Base-by-base conservation (phyloP, 768 basidiomycete genomes). In the Rhodocollybia butyracea region DNA sequence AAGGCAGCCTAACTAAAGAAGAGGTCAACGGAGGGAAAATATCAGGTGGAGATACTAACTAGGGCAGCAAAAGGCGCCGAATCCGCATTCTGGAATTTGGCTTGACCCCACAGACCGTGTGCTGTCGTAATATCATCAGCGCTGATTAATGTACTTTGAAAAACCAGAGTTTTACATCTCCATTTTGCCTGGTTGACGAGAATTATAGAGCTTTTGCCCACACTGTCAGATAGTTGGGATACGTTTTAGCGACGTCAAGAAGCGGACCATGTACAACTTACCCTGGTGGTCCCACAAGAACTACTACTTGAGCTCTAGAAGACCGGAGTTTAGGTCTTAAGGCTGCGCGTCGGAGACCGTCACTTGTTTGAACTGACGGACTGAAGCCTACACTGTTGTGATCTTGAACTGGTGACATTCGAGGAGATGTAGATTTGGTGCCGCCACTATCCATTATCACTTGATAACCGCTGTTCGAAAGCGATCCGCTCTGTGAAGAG, bases 201-300 rank as follows among this genome's bases (percentile, higher is more conserved):
- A 53, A 89, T 75, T 54, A 89, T 77, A 0, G 86, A 86, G 59
- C 85, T 88, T 66, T 89, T 89, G n/a, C 86, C 86, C n/a, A 84
- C 80, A 11, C 87, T 79, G 46, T 2, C 61, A 57, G n/a, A 26
- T 42, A 17, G 6, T 46, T 26, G 34, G 38, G 27, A 48, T 42
- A 30, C 32, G 24, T 30, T 30, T 45, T 32, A 29, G 26, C 45
- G 38, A 31, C n/a, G n/a, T 13, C 38, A 36, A n/a, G 21, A 7
- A 19, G 4, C 5, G 21, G 24, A 7, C 22, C 5, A 55, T 21
- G 11, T 10, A 41, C 47, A 26, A 66, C 72, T 59, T 63, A 84
- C 85, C 85, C 86, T 22, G 86, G 80, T 21, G 84, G 80, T 5
- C 87, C 87, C 40, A 79, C 71, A 12, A 89, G 76, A 32, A 89